Percentiles rank a stretch among this genome's conserved stretches.
Evolutionary conservation across 768 basidiomycete species (phyloP).

Genomic region (Filobasidium wieringae): DNA sequence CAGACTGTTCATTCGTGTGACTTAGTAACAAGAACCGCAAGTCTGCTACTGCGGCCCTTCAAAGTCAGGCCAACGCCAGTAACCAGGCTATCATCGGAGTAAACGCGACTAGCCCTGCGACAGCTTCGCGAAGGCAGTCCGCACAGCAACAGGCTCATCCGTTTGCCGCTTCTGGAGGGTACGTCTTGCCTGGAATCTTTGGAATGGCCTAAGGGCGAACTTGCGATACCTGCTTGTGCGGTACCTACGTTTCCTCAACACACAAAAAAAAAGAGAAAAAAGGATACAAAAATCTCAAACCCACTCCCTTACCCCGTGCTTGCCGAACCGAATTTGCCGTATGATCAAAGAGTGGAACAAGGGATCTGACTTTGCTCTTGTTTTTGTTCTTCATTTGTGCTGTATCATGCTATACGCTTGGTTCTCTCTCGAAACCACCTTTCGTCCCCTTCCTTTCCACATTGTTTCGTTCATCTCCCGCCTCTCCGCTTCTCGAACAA

Average conservation of each 20-base stretch:
- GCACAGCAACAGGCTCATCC: slow-evolving; percentile 29
- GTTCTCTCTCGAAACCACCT: too few species aligned
- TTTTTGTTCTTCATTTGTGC: not conserved
- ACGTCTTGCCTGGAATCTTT: slow-evolving; percentile 4
- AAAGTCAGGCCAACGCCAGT: slow-evolving; percentile 27
- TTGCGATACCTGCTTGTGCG: not conserved
- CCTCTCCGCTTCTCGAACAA: not conserved
- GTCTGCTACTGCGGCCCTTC: slow-evolving; percentile 18
- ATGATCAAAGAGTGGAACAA: not conserved
- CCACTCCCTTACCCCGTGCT: too few species aligned
- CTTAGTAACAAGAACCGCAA: slow-evolving; percentile 27
- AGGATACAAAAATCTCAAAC: not conserved
- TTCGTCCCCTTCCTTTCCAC: not conserved
- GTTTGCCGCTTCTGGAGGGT: slow-evolving; percentile 26
- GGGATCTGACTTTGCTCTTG: not conserved
- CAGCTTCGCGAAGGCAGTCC: slow-evolving; percentile 31
- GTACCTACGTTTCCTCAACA: not conserved
- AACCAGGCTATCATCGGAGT: slow-evolving; percentile 38
- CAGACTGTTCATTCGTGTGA: not conserved
- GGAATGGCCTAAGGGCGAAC: not conserved
- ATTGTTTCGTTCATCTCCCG: not conserved
- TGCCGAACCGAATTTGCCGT: too few species aligned
- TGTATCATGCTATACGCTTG: too few species aligned
- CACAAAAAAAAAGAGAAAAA: not conserved
- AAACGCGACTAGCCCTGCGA: slow-evolving; percentile 31